phyloP scores from a whole-genome alignment of 768 basidiomycete genomes.

The Serendipita sp. region DNA sequence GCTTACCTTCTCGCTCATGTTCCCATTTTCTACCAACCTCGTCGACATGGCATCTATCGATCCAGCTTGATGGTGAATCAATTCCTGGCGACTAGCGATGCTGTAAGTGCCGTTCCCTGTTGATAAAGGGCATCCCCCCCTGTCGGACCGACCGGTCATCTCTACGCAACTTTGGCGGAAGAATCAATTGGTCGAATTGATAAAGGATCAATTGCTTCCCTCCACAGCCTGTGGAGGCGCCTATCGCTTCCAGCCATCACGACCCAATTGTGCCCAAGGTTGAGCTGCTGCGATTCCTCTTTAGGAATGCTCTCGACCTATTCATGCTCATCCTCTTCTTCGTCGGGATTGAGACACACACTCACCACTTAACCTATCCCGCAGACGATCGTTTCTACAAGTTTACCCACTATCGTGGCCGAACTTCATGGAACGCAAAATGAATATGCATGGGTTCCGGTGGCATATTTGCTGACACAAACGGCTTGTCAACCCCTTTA shows the following conservation, averaged over 20 bases:
- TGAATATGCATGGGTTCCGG: conserved; percentile 76
- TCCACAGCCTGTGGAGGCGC: too few species aligned
- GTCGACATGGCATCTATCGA: conserved; percentile 50
- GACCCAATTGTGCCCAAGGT: too few species aligned
- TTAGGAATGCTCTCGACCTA: conserved; percentile 8
- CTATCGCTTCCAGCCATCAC: too few species aligned
- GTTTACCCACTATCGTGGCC: conserved; percentile 61
- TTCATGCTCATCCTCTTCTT: neutral
- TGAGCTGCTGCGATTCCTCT: neutral
- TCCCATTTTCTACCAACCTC: conserved; percentile 22
- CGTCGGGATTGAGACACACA: conserved; percentile 1
- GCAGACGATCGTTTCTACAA: conserved; percentile 64
- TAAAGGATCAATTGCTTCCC: too few species aligned
- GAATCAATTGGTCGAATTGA: too few species aligned
- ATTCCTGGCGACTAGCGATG: conserved; percentile 77
- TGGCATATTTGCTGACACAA: conserved; percentile 73
- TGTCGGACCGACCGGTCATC: too few species aligned
- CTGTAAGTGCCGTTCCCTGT: conserved; percentile 30
- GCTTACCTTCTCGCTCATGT: neutral
- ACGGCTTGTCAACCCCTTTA: conserved; percentile 75
- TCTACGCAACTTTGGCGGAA: too few species aligned
- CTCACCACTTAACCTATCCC: conserved; percentile 7
- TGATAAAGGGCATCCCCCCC: neutral
- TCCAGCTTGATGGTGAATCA: conserved; percentile 3
- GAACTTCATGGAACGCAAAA: conserved; percentile 49